Conservation (phyloP, 768 basidiomycete species). For the Agrocybe pediades region DNA sequence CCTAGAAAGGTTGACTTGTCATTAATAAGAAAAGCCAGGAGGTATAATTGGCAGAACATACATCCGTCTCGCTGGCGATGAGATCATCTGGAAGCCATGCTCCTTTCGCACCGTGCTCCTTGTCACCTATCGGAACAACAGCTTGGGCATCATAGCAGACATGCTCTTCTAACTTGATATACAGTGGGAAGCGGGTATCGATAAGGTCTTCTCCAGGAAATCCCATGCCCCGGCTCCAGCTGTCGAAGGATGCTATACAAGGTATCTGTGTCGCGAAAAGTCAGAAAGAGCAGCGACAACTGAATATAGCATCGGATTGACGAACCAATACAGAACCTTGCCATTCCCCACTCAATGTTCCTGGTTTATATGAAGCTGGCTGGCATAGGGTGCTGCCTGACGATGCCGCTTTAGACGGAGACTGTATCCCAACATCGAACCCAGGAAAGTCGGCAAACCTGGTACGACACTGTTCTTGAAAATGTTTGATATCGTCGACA, state of each 20-base stretch:
- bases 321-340: constrained; percentile 50
- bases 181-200: constrained; percentile 47
- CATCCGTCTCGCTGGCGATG: constrained; percentile 38
- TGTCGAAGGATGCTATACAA: constrained; percentile 35
- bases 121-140: constrained; percentile 35
- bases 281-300: background rate
- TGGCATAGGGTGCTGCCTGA: constrained; percentile 19
- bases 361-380: constrained; percentile 39
- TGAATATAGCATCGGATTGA: background rate
- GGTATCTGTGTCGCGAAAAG: constrained; percentile 31
- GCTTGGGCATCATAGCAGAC: constrained; percentile 36
- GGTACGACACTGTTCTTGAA: constrained; percentile 43
- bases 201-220: constrained; percentile 34
- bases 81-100: constrained; percentile 48
- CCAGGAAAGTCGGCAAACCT: constrained; percentile 34
- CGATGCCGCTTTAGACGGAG: constrained; percentile 11
- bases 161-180: constrained; percentile 50
- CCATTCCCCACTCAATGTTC: constrained; percentile 49
- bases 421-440: constrained; percentile 22
- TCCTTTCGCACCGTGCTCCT: constrained; percentile 37
- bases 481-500: constrained; percentile 46
- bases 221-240: constrained; percentile 33
- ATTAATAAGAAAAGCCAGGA: constrained; percentile 32
- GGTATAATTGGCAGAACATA: constrained; percentile 16
- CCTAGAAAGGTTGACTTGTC: constrained; percentile 31